Conservation (phyloP, 2,329 filamentous ascomycete species). For the Aspergillus sp. region DNA sequence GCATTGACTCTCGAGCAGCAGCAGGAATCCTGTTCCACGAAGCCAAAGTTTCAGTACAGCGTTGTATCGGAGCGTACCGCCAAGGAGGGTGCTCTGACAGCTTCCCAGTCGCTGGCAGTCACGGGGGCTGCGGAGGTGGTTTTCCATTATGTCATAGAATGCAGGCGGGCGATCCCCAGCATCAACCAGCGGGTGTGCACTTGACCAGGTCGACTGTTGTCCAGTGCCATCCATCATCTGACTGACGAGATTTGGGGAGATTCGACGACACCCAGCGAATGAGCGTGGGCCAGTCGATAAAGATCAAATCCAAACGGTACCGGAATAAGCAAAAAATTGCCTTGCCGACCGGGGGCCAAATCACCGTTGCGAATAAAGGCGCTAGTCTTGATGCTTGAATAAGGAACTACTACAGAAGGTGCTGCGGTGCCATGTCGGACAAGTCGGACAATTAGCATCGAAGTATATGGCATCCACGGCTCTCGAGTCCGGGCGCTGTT, state of each 20-base stretch:
- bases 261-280: background rate
- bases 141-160: constrained; percentile 28
- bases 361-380: constrained; percentile 3
- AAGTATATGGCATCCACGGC: background rate
- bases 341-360: constrained; percentile 7
- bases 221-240: constrained; percentile 5
- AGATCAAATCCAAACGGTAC: background rate
- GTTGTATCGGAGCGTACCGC: background rate
- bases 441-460: background rate
- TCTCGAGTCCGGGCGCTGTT: constrained; percentile 1
- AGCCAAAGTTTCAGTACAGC: constrained; percentile 1
- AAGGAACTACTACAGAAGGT: background rate
- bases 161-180: constrained; percentile 14
- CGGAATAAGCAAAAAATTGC: constrained; percentile 10
- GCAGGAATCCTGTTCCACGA: background rate
- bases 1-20: background rate
- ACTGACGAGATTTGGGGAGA: background rate
- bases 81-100: constrained; percentile 4
- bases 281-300: background rate
- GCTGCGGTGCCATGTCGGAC: background rate
- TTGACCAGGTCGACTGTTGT: too few species aligned
- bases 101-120: constrained; percentile 5
- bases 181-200: background rate
- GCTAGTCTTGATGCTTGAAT: constrained; percentile 6
- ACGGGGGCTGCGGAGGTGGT: constrained; percentile 14